phyloP scores from a whole-genome alignment of 768 basidiomycete species.

The Macrocybe gigantea region DNA sequence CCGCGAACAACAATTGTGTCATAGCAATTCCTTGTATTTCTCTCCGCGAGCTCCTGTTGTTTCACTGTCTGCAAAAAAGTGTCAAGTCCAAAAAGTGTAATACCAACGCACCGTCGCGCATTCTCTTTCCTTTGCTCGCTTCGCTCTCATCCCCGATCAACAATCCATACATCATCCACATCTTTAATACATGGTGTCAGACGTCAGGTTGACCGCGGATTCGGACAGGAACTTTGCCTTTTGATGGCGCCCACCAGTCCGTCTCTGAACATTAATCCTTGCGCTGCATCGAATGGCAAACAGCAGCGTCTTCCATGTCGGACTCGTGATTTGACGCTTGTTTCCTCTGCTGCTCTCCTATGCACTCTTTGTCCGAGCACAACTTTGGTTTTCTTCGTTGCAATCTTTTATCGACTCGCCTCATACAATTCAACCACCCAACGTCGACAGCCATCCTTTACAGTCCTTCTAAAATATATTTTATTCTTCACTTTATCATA shows the following conservation, averaged over 20 bases:
- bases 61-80: conserved; percentile 40
- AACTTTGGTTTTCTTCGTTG: conserved; percentile 43
- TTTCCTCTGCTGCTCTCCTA: conserved; percentile 13
- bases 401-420: conserved; percentile 40
- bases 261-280: conserved; percentile 1
- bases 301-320: not conserved
- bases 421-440: conserved; percentile 32
- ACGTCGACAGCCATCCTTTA: conserved; percentile 46
- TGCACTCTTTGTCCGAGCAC: conserved; percentile 28
- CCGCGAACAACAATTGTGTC: conserved; percentile 54
- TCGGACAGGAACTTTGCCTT: no score
- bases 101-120: conserved; percentile 62
- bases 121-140: conserved; percentile 61
- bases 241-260: no score
- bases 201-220: conserved; percentile 24
- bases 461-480: conserved; percentile 62
- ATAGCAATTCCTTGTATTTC: conserved; percentile 35
- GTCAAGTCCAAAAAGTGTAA: conserved; percentile 75
- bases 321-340: conserved; percentile 7
- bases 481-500: conserved; percentile 84
- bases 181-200: conserved; percentile 33
- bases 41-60: conserved; percentile 34
- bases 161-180: conserved; percentile 48
- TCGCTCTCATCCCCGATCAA: conserved; percentile 64
- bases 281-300: conserved; percentile 7